These are phyloP conservation scores for Diaporthe ilicicola DNA, from an alignment of 2,329 filamentous ascomycete species.

Conservation along the genomic window DNA sequence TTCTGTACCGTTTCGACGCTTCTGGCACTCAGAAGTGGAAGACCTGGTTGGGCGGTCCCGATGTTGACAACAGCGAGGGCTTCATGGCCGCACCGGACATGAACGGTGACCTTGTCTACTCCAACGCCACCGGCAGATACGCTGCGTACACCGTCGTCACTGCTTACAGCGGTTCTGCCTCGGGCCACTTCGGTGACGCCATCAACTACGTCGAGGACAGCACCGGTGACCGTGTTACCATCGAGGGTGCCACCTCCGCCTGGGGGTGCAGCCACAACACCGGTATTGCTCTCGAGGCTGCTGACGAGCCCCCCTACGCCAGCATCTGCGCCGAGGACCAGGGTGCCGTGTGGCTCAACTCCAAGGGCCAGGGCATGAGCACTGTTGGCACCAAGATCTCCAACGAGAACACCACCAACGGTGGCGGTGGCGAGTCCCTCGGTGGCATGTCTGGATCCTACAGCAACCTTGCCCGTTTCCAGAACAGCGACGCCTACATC, in stretches of 20 bases:
- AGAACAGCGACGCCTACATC: conserved; percentile 61
- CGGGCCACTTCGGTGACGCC: conserved; percentile 66
- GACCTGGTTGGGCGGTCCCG: conserved; percentile 66
- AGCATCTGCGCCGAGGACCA: conserved; percentile 69
- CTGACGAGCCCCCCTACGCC: conserved; percentile 65
- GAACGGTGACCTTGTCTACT: conserved; percentile 70
- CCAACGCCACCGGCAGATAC: conserved; percentile 62
- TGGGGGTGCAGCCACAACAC: conserved; percentile 74
- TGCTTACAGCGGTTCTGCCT: conserved; percentile 60
- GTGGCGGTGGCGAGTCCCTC: conserved; percentile 65
- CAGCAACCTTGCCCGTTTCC: conserved; percentile 63
- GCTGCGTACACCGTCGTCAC: conserved; percentile 71
- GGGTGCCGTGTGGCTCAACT: conserved; percentile 71
- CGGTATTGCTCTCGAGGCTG: conserved; percentile 69
- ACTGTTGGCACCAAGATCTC: conserved; percentile 64
- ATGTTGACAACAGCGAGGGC: conserved; percentile 55
- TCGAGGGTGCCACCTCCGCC: conserved; percentile 60
- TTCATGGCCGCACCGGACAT: conserved; percentile 61
- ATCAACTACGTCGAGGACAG: conserved; percentile 54
- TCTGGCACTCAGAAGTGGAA: conserved; percentile 65
- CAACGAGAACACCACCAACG: conserved; percentile 70
- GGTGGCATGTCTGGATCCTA: conserved; percentile 72
- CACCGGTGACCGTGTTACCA: conserved; percentile 57
- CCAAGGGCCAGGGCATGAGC: conserved; percentile 63
- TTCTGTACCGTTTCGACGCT: conserved; percentile 63